Evolutionary conservation across 2,329 filamentous ascomycete species (phyloP).

Genomic region (Xylariaceae sp.): DNA sequence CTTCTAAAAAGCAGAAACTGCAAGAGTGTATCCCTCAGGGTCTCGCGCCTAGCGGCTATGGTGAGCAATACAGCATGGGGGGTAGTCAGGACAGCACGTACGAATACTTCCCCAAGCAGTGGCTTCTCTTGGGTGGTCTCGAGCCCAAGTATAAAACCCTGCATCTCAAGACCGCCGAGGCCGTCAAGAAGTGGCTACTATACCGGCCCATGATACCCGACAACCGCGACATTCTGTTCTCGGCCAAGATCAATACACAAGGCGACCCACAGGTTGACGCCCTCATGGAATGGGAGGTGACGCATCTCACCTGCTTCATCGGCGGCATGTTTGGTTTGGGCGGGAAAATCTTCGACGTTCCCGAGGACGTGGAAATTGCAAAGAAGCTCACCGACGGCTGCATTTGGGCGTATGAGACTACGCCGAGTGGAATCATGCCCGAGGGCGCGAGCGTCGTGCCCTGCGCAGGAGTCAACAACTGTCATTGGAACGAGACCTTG

Average conservation of each 20-base stretch:
- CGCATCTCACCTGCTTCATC: conserved; percentile 68
- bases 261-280: conserved; percentile 46
- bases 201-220: conserved; percentile 75
- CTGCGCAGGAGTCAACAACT: conserved; percentile 51
- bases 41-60: conserved; percentile 51
- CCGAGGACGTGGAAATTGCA: conserved; percentile 64
- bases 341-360: conserved; percentile 62
- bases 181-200: conserved; percentile 72
- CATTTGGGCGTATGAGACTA: conserved; percentile 69
- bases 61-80: conserved; percentile 62
- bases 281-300: conserved; percentile 59
- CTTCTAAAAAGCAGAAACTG: conserved; percentile 10
- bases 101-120: conserved; percentile 73
- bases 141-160: conserved; percentile 72
- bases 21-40: conserved; percentile 61
- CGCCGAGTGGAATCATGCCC: conserved; percentile 66
- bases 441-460: conserved; percentile 54
- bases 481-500: conserved; percentile 55
- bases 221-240: conserved; percentile 71
- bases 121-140: conserved; percentile 74
- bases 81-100: conserved; percentile 72
- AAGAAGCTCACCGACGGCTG: conserved; percentile 69
- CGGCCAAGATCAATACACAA: conserved; percentile 60
- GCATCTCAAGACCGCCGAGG: conserved; percentile 69
- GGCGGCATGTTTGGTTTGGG: conserved; percentile 72